A percentile compares a stretch with the other conserved stretches of the same genome.
phyloP scores from a whole-genome alignment of 179 eudicot species.

The Heliamphora pulchella region DNA sequence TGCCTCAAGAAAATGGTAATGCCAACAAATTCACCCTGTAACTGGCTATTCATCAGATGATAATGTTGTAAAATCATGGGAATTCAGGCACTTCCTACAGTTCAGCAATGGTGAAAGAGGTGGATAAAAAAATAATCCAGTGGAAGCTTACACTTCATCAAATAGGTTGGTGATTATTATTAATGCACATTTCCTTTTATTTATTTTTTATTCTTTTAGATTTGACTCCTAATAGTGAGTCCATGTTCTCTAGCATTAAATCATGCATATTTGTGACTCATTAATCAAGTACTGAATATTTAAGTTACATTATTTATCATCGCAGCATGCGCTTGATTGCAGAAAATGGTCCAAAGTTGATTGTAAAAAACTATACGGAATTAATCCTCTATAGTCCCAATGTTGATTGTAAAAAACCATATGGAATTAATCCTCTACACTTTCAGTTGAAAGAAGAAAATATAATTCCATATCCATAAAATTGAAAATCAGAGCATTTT shows the following conservation, averaged over 20 bases:
- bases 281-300: neutral
- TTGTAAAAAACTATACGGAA: neutral
- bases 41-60: conserved; percentile 1
- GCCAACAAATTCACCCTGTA: neutral
- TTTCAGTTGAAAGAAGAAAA: neutral
- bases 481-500: neutral
- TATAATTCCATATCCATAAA: neutral
- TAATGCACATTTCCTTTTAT: neutral
- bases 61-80: conserved; percentile 19
- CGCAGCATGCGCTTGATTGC: neutral
- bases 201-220: neutral
- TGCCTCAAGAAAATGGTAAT: conserved; percentile 32
- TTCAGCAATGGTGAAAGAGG: conserved; percentile 24
- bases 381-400: neutral
- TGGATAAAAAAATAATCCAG: conserved; percentile 60
- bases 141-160: conserved; percentile 98
- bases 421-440: neutral
- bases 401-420: neutral
- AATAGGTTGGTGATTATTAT: conserved; percentile 57
- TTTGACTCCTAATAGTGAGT: neutral
- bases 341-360: neutral
- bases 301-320: neutral
- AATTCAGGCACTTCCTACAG: conserved; percentile 21
- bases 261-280: neutral
- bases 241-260: neutral